Evolutionary conservation across 805 yeast species (phyloP).

Genomic region (Monosporozyma aerobia): DNA sequence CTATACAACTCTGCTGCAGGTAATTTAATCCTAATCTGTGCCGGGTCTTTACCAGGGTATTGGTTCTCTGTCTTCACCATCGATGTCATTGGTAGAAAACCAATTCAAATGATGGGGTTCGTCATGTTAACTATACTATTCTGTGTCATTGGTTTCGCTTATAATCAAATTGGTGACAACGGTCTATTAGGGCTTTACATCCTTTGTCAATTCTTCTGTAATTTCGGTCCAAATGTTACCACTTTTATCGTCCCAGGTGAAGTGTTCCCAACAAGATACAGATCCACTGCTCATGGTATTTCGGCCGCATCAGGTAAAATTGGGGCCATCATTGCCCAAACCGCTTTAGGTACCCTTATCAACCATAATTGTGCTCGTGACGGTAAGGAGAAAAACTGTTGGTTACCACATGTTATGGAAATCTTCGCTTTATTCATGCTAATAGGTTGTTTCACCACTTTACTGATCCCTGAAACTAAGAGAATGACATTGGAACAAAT

Average conservation of each 20-base stretch:
- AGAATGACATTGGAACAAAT: conserved; percentile 83
- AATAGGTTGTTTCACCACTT: conserved; percentile 55
- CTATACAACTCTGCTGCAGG: conserved; percentile 80
- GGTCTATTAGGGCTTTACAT: conserved; percentile 73
- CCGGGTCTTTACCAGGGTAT: conserved; percentile 92
- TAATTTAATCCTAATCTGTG: conserved; percentile 85
- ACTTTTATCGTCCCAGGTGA: conserved; percentile 90
- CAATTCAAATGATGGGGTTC: conserved; percentile 73
- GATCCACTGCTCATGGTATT: conserved; percentile 92
- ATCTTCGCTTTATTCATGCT: conserved; percentile 89
- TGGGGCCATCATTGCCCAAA: conserved; percentile 89
- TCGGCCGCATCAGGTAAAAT: conserved; percentile 89
- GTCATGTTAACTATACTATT: conserved; percentile 58
- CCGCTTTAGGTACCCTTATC: conserved; percentile 74
- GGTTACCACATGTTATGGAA: conserved; percentile 88
- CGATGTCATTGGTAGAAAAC: conserved; percentile 77
- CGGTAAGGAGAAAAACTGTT: conserved; percentile 48
- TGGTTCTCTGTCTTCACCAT: conserved; percentile 77
- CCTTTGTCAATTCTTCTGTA: conserved; percentile 77
- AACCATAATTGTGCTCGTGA: conserved; percentile 66
- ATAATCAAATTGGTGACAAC: conserved; percentile 54
- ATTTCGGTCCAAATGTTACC: conserved; percentile 90
- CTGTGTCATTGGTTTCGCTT: conserved; percentile 77
- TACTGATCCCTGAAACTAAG: conserved; percentile 82
- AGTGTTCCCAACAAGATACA: conserved; percentile 86